Percentiles rank a stretch among this genome's conserved stretches.
Conservation (phyloP, 805 yeast species). For the Zygosaccharomyces gambellarensis region DNA sequence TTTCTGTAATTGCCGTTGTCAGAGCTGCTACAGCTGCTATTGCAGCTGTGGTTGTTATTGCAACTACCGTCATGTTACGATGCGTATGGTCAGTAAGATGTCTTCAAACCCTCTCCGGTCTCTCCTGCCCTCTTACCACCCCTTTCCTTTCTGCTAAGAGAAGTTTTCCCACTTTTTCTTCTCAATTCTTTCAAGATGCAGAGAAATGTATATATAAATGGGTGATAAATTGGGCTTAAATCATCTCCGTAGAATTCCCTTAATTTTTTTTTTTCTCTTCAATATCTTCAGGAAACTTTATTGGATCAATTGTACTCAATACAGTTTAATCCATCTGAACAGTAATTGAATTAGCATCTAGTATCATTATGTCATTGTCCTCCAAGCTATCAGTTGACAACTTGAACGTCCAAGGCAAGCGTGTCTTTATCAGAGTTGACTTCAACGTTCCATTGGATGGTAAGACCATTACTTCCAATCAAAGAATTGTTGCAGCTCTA, state of each 20-base stretch:
- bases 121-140: neutral
- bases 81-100: slow-evolving; percentile 1
- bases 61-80: slow-evolving; percentile 12
- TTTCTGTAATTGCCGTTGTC: too few relatives aligned
- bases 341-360: neutral
- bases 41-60: neutral
- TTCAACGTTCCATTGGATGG: slow-evolving; percentile 96
- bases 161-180: neutral
- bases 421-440: slow-evolving; percentile 98
- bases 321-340: neutral
- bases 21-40: neutral
- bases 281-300: neutral
- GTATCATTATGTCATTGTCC: slow-evolving; percentile 73
- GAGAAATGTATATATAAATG: slow-evolving; percentile 11
- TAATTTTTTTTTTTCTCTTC: neutral
- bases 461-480: slow-evolving; percentile 95
- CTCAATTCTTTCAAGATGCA: neutral
- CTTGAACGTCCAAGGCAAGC: slow-evolving; percentile 77
- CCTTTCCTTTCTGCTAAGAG: neutral
- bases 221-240: neutral
- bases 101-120: slow-evolving; percentile 5
- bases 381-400: slow-evolving; percentile 92
- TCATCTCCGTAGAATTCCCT: neutral
- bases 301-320: slow-evolving; percentile 6
- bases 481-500: slow-evolving; percentile 98